Conservation (phyloP, 2,329 filamentous ascomycete species). For the Diaporthe helianthi region DNA sequence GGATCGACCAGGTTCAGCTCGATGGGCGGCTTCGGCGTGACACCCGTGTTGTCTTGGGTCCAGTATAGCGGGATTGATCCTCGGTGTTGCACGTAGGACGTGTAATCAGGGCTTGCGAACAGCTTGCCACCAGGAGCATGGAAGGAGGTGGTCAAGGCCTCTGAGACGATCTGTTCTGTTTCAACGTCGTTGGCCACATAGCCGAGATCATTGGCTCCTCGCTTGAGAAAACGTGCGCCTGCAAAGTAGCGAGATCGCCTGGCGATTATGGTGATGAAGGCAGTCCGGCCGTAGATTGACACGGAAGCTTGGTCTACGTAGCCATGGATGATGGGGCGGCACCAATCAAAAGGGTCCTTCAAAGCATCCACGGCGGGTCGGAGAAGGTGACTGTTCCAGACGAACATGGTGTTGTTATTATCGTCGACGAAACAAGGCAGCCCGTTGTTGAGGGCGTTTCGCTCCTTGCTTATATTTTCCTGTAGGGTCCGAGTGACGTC, state of each 20-base stretch:
- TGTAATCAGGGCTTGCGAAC: constrained; percentile 89
- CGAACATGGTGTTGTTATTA: constrained; percentile 93
- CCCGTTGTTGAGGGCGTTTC: constrained; percentile 72
- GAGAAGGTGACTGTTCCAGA: constrained; percentile 94
- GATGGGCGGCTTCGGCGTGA: constrained; percentile 95
- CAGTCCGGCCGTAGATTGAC: constrained; percentile 84
- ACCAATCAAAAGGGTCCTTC: constrained; percentile 92
- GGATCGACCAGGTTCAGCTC: constrained; percentile 95
- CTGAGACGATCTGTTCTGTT: constrained; percentile 97
- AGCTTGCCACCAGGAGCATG: constrained; percentile 86
- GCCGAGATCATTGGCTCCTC: constrained; percentile 91
- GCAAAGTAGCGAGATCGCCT: constrained; percentile 92
- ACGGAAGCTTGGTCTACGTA: constrained; percentile 92
- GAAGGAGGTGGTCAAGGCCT: constrained; percentile 93
- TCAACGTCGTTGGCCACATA: constrained; percentile 99
- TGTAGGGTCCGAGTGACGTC: constrained; percentile 93
- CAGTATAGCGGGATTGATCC: constrained; percentile 97
- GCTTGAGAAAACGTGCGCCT: constrained; percentile 91
- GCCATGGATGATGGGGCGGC: constrained; percentile 91
- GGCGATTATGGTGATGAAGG: constrained; percentile 94
- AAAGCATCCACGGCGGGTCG: constrained; percentile 74
- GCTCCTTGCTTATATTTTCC: constrained; percentile 85
- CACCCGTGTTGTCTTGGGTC: constrained; percentile 95
- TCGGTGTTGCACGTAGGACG: constrained; percentile 94
- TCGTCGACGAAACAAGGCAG: constrained; percentile 62